Evolutionary conservation across 768 basidiomycete species (phyloP), one percentile per base, ranked within the genome.

Genomic region (Lactifluus pinguis): DNA sequence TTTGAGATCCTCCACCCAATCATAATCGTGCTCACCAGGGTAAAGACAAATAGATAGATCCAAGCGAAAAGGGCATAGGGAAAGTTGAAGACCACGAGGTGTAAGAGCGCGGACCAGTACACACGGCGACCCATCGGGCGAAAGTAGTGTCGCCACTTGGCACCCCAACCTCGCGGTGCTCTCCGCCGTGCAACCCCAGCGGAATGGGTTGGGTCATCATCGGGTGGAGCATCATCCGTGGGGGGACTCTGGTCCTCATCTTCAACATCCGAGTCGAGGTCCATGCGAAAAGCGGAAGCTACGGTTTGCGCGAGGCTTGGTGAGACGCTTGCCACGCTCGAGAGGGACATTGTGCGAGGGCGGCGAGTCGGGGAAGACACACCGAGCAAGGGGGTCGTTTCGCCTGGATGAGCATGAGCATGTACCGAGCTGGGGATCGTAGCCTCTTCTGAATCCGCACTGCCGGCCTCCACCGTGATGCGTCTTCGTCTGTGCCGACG

Each of bases 31-130:
- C 85, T 66, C 67, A 90, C 89, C 72, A 92, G 73, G 0, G 89
- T 92, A 67, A 91, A 87, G 11, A 89, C 83, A 66, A 92, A 89
- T 15, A 88, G 75, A 69, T 83, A 91, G 10, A 89, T 69, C 84
- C 86, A 91, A n/a, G 87, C 85, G n/a, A 76, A 69, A 60, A 92
- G 72, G 15, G 87, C 87, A 66, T 81, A 91, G 0, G 89, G 89
- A 67, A 92, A 89, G 72, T 92, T 92, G 66, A 92, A 50, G 29
- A 87, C 74, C 45, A 83, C 69, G 21, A 92, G 76, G 69, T 92
- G 90, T 57, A 89, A 79, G 30, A 87, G 71, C 0, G 87, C 74
- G 29, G 76, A 71, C 66, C 85, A 87, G 67, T 91, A 91, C n/a
- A 77, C 77, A 61, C 66, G 73, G 61, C 73, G 74, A 17, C 65